Conservation (phyloP, 495 filamentous ascomycete species). For the Aeminium ludgeri region DNA sequence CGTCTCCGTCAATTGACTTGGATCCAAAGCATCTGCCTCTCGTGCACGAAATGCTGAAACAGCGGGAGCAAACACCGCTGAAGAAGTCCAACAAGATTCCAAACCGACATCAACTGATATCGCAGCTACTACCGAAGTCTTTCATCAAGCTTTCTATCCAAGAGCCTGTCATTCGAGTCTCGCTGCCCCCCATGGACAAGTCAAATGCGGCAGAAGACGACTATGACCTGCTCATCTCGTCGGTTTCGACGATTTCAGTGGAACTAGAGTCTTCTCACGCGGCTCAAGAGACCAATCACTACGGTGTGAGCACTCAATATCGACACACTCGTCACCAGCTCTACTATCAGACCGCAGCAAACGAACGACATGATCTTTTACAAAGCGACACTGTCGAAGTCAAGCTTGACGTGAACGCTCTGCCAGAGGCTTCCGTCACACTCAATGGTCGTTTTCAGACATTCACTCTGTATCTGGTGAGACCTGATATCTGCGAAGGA, state of each 20-base stretch:
- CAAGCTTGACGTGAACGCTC: slow-evolving; percentile 66
- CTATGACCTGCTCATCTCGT: slow-evolving; percentile 86
- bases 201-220: slow-evolving; percentile 40
- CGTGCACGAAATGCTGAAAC: slow-evolving; percentile 54
- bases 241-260: slow-evolving; percentile 77
- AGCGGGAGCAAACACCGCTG: slow-evolving; percentile 10
- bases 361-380: slow-evolving; percentile 67
- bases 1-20: slow-evolving; percentile 89
- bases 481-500: slow-evolving; percentile 78
- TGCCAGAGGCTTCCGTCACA: slow-evolving; percentile 69
- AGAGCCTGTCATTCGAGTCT: slow-evolving; percentile 81
- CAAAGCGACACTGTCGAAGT: slow-evolving; percentile 74
- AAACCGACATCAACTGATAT: slow-evolving; percentile 49
- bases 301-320: slow-evolving; percentile 65
- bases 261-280: slow-evolving; percentile 93
- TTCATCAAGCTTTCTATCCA: slow-evolving; percentile 91
- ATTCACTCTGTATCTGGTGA: slow-evolving; percentile 75
- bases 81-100: slow-evolving; percentile 11
- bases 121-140: slow-evolving; percentile 84
- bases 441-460: slow-evolving; percentile 68
- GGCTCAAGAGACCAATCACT: slow-evolving; percentile 64
- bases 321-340: slow-evolving; percentile 75
- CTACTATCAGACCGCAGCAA: slow-evolving; percentile 81
- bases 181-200: slow-evolving; percentile 57
- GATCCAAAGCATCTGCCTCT: slow-evolving; percentile 84